A percentile compares a stretch with the other conserved stretches of the same genome.
These are phyloP conservation scores for Phylloporus rhodoxanthus DNA, from an alignment of 768 basidiomycete species.

Conservation along the genomic window DNA sequence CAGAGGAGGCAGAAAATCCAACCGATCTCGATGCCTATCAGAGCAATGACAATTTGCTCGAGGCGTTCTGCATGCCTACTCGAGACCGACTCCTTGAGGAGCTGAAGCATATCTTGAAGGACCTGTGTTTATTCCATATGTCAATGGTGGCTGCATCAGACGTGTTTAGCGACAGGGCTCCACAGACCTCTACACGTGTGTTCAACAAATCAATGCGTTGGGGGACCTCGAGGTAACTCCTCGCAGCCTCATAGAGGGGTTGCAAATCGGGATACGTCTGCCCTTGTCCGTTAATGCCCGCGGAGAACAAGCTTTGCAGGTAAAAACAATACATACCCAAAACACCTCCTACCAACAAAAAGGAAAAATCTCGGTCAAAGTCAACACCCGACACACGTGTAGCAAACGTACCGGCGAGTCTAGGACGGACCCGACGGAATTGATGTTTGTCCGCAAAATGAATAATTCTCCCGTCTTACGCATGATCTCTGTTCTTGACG, in stretches of 20 bases:
- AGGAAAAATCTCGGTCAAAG: not conserved
- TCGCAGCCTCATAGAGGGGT: conserved; percentile 88
- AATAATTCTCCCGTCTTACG: conserved; percentile 94
- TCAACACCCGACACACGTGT: not conserved
- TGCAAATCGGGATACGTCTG: conserved; percentile 93
- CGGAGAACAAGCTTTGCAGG: conserved; percentile 7
- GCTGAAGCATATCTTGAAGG: conserved; percentile 92
- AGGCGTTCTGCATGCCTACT: conserved; percentile 86
- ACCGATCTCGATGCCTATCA: conserved; percentile 89
- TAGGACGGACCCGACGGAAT: conserved; percentile 92
- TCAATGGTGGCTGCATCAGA: conserved; percentile 3
- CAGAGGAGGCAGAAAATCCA: conserved; percentile 14
- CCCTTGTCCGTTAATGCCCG: conserved; percentile 14
- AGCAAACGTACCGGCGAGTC: conserved; percentile 75
- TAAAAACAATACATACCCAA: conserved; percentile 59
- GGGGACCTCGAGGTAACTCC: conserved; percentile 91
- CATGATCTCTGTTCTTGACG: conserved; percentile 72
- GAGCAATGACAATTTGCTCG: conserved; percentile 86
- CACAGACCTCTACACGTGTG: conserved; percentile 80
- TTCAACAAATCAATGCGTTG: conserved; percentile 91
- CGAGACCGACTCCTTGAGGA: conserved; percentile 91
- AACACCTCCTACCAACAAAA: conserved; percentile 68
- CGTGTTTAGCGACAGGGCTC: conserved; percentile 3
- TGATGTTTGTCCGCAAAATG: conserved; percentile 88
- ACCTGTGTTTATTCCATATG: conserved; percentile 44